Base-by-base conservation (phyloP, 2,329 filamentous ascomycete species). In the Grosmannia clavigera region DNA sequence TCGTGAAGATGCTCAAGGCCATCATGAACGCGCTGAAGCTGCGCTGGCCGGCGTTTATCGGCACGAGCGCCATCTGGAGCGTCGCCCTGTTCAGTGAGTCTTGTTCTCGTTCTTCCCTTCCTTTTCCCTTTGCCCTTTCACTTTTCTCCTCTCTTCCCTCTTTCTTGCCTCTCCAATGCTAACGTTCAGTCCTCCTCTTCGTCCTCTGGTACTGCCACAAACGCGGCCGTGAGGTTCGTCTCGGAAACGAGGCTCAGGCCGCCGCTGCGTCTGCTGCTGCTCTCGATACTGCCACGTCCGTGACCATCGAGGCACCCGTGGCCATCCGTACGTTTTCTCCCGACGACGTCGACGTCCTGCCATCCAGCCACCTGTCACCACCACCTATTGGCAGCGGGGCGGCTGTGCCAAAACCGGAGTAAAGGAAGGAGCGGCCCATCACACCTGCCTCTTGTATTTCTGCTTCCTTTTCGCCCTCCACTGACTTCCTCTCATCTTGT, bases 191-290 rank as follows among this genome's bases (percentile, higher is more conserved):
- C 59, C 80, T 97, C 19, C 81, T 99, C 60, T 94, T 96, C 70
- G 90, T 95, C 53, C 85, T 97, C 67, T 99, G 92, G 92, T 99
- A 97, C 75, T 97, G 92, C 75, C 87, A 97, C 74, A 97, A 97
- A 76, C 88, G 94, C 59, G 94, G 94, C 48, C 84, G 84, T 53
- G 92, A 99, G 75, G 85, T 85, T 7, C 83, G 94, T 57, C 81
- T 97, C 69, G 82, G 67, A 53, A 65, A 71, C 57, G 80, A 83
- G 67, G 64, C 60, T 3, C 35, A 40, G 2, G 62, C 55, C 7
- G 43, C 27, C 2, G 46, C 51, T 3, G 33, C 27, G 6, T 19
- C 56, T n/a, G 11, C 29, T 16, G 46, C 43, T 43, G 55, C 27
- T n/a, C 19, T 5, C n/a, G 25, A 27, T 2, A 19, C 58, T 29